Evolutionary conservation across 495 filamentous ascomycete species (phyloP).

Genomic region (Aspergillus leporis): DNA sequence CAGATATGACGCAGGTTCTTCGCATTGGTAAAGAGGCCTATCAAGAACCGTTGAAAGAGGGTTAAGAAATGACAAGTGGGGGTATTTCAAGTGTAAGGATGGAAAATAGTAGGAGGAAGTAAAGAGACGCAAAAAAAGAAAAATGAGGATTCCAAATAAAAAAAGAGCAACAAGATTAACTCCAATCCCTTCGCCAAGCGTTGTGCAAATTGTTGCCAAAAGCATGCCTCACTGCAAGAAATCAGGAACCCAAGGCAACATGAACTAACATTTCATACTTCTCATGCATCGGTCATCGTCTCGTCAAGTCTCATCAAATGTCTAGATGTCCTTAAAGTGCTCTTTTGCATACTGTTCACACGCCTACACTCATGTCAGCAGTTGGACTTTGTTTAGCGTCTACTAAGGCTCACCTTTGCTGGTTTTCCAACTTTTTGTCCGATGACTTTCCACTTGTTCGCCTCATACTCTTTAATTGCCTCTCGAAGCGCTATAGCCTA

Average conservation of each 20-base stretch:
- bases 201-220: slow-evolving; percentile 19
- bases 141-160: slow-evolving; percentile 14
- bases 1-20: neutral
- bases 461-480: slow-evolving; percentile 98
- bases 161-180: slow-evolving; percentile 26
- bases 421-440: slow-evolving; percentile 96
- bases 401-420: slow-evolving; percentile 69
- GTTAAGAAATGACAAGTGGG: neutral
- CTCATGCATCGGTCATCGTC: slow-evolving; percentile 34
- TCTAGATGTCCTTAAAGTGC: slow-evolving; percentile 69
- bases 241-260: slow-evolving; percentile 17
- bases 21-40: slow-evolving; percentile 5
- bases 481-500: slow-evolving; percentile 83
- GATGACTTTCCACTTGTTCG: slow-evolving; percentile 97
- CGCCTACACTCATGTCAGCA: slow-evolving; percentile 55
- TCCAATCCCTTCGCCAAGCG: slow-evolving; percentile 24
- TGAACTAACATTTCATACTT: slow-evolving; percentile 40
- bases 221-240: neutral
- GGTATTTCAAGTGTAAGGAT: slow-evolving; percentile 15
- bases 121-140: slow-evolving; percentile 33
- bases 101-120: slow-evolving; percentile 27
- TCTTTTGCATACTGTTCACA: slow-evolving; percentile 99
- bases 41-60: neutral
- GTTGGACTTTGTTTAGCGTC: neutral
- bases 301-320: slow-evolving; percentile 35